These are phyloP conservation scores for Funneliformis caledonium DNA, from an alignment of 371 early-diverging fungal genomes.

Conservation along the genomic window DNA sequence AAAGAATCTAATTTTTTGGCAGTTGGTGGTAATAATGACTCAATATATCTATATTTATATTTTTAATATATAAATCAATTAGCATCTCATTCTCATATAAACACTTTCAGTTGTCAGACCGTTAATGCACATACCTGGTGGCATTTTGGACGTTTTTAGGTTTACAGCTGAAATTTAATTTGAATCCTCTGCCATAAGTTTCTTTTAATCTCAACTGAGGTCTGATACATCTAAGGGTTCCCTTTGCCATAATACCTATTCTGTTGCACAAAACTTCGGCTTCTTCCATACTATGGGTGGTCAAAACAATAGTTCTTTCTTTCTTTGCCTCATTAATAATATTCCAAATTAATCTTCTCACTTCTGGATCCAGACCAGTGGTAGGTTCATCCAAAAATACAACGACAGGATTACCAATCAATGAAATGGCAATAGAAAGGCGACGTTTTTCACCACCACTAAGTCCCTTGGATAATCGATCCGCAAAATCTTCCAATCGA, in stretches of 20 bases:
- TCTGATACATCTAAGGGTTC: conserved; percentile 69
- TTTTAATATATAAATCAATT: background rate
- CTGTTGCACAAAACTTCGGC: conserved; percentile 64
- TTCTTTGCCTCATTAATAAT: conserved; percentile 73
- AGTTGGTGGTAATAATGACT: conserved; percentile 57
- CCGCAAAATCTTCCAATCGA: conserved; percentile 53
- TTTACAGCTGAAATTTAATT: conserved; percentile 54
- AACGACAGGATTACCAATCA: conserved; percentile 63
- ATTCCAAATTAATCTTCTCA: conserved; percentile 74
- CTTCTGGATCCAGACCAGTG: conserved; percentile 74
- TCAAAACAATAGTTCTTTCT: conserved; percentile 62
- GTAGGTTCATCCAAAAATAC: conserved; percentile 82
- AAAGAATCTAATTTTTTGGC: conserved; percentile 59
- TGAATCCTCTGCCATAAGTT: conserved; percentile 74
- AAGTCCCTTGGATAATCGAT: conserved; percentile 61
- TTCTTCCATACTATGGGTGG: conserved; percentile 80
- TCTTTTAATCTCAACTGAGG: conserved; percentile 69
- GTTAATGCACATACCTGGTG: conserved; percentile 41
- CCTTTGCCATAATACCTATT: conserved; percentile 79
- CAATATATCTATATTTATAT: conserved; percentile 42
- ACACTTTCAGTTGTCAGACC: no score
- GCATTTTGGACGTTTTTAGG: conserved; percentile 52
- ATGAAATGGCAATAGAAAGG: conserved; percentile 63
- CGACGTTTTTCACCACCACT: conserved; percentile 71
- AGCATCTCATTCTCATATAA: no score